phyloP scores from a whole-genome alignment of 345 rosid genomes.

The Acer yangbiense region DNA sequence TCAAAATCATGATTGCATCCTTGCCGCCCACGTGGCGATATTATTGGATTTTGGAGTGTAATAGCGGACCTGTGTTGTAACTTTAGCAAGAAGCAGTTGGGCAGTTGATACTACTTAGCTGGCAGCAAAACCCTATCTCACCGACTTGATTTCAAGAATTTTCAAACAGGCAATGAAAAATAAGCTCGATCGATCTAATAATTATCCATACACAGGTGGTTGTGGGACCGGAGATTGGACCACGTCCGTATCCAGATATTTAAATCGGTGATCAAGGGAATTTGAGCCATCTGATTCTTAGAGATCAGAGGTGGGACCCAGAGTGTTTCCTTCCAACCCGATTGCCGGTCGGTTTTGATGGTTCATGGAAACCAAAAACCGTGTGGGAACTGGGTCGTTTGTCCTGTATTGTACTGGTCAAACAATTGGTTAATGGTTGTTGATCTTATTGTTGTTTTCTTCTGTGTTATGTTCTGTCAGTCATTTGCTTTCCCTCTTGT shows the following conservation, averaged over 20 bases:
- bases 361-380: not conserved
- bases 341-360: constrained; percentile 32
- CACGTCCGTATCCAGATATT: not conserved
- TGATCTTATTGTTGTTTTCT: not conserved
- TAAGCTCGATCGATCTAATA: not conserved
- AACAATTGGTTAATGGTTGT: not conserved
- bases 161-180: constrained; percentile 1
- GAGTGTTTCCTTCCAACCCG: constrained; percentile 42
- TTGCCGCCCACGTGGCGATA: constrained; percentile 41
- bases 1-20: constrained; percentile 23
- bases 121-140: constrained; percentile 20
- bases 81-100: constrained; percentile 42
- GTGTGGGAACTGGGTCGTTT: constrained; percentile 19
- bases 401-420: constrained; percentile 6
- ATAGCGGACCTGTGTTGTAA: constrained; percentile 22
- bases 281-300: constrained; percentile 17
- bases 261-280: constrained; percentile 4
- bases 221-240: constrained; percentile 22
- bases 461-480: not conserved
- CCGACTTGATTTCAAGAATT: constrained; percentile 22
- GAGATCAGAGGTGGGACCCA: constrained; percentile 24
- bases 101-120: constrained; percentile 37
- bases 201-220: constrained; percentile 19
- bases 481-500: not conserved
- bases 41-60: constrained; percentile 27